Base-by-base conservation (phyloP, 495 filamentous ascomycete species). In the Aspergillus homomorphus region DNA sequence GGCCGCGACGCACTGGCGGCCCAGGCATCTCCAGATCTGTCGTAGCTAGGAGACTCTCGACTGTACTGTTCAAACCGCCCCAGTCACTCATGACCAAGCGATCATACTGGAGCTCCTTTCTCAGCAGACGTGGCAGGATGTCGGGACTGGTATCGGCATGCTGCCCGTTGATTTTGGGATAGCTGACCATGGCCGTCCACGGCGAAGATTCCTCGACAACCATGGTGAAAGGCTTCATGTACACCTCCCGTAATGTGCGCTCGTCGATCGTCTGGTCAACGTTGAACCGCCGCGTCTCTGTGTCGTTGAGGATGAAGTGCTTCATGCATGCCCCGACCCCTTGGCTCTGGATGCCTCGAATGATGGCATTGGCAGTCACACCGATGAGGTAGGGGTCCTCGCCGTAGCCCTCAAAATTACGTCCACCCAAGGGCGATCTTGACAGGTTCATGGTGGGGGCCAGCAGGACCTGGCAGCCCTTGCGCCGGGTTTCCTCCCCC, bases 161-260 rank as follows among this genome's bases (percentile, higher is more conserved):
- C 6, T 20, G 26, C 2, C 51, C 51, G 0, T 57, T 58, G 3
- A 48, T 24, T n/a, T 30, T 30, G 22, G 87, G 88, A 61, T 88
- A 89, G 38, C 78, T 77, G 19, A 81, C 84, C 86, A 89, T 89
- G 30, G 88, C 75, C 3, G 80, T 79, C 53, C 77, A 78, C 2
- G 85, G 85, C 46, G 78, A 68, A 7, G 77, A 63, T 30, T 86
- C 80, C 9, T 80, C 69, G 41, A 88, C 73, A 12, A 82, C 82
- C 53, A 88, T 73, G 66, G 88, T 83, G 65, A 89, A 89, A 0
- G 87, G 81, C 60, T 84, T 67, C 8, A 83, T 69, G 59, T 90
- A 89, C 12, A 89, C 80, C 70, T 89, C 87, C 19, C 60, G 1
- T 22, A 48, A 8, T 1, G 45, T 14, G 4, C 19, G 45, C 4